A percentile compares a stretch with the other conserved stretches of the same genome.
These are phyloP conservation scores for Puccinia coronata DNA, from an alignment of 1,284 basidiomycete species.

Conservation along the genomic window DNA sequence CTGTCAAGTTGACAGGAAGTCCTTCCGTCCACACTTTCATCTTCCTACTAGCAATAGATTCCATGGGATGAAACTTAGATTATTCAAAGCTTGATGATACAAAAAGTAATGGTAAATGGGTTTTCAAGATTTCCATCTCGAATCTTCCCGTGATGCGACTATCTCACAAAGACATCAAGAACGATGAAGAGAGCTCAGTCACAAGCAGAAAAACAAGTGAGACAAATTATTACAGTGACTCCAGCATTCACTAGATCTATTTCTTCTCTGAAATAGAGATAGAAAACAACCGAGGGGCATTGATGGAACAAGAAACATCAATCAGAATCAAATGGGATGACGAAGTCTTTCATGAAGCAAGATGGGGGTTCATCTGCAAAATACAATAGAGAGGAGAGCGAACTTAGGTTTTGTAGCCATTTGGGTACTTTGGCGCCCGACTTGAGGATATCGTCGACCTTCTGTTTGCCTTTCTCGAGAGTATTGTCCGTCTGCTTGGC, in stretches of 20 bases:
- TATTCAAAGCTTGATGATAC: background rate
- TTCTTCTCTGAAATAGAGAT: background rate
- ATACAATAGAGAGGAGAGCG: background rate
- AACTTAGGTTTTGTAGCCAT: slow-evolving; percentile 64
- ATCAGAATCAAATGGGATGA: background rate
- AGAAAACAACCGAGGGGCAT: background rate
- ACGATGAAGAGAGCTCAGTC: background rate
- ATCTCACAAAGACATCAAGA: background rate
- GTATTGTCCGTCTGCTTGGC: slow-evolving; percentile 36
- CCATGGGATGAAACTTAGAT: background rate
- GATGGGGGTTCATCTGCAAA: background rate
- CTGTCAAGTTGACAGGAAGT: too few species aligned
- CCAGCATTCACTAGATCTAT: background rate
- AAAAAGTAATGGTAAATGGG: background rate
- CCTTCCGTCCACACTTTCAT: too few species aligned
- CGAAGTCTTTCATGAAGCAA: too few species aligned
- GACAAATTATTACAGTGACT: background rate
- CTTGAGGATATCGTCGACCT: slow-evolving; percentile 55
- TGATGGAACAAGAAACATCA: background rate
- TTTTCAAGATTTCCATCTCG: background rate
- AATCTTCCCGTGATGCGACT: background rate
- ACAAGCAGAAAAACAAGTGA: background rate
- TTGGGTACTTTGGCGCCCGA: slow-evolving; percentile 55
- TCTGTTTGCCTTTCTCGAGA: slow-evolving; percentile 49
- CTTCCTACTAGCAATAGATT: too few species aligned